phyloP scores from a whole-genome alignment of 2,329 filamentous ascomycete species.

The Aquanectria penicillioides region DNA sequence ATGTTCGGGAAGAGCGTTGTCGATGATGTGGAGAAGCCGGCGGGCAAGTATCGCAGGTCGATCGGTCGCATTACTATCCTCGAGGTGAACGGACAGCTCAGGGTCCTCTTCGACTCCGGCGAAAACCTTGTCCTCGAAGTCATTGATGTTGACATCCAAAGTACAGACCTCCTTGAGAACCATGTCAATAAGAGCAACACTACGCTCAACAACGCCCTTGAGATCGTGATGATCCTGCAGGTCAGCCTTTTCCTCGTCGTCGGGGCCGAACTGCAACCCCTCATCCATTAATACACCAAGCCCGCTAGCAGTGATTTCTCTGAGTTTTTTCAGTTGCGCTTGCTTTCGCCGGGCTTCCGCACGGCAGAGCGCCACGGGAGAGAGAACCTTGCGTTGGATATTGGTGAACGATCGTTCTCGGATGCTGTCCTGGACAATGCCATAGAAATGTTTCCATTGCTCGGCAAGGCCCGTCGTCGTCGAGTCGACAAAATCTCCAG shows the following conservation, averaged over 20 bases:
- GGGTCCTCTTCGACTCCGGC: constrained; percentile 69
- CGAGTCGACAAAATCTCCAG: constrained; percentile 48
- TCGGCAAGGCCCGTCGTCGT: constrained; percentile 54
- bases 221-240: constrained; percentile 61
- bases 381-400: constrained; percentile 77
- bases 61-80: constrained; percentile 55
- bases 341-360: constrained; percentile 81
- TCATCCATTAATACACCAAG: constrained; percentile 90
- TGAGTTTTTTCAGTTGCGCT: constrained; percentile 74
- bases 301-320: constrained; percentile 84
- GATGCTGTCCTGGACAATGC: constrained; percentile 80
- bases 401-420: constrained; percentile 76
- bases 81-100: constrained; percentile 63
- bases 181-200: constrained; percentile 86
- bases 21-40: constrained; percentile 75
- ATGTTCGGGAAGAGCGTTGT: constrained; percentile 75
- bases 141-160: constrained; percentile 68
- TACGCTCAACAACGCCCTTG: constrained; percentile 81
- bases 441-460: constrained; percentile 79
- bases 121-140: constrained; percentile 75
- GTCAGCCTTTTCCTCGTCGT: constrained; percentile 67
- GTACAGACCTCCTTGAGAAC: constrained; percentile 78
- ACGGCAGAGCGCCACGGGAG: constrained; percentile 79
- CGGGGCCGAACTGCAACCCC: constrained; percentile 74
- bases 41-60: constrained; percentile 71